Evolutionary conservation across 148 eudicot genomes (phyloP).

Genomic region (Chenopodium album): DNA sequence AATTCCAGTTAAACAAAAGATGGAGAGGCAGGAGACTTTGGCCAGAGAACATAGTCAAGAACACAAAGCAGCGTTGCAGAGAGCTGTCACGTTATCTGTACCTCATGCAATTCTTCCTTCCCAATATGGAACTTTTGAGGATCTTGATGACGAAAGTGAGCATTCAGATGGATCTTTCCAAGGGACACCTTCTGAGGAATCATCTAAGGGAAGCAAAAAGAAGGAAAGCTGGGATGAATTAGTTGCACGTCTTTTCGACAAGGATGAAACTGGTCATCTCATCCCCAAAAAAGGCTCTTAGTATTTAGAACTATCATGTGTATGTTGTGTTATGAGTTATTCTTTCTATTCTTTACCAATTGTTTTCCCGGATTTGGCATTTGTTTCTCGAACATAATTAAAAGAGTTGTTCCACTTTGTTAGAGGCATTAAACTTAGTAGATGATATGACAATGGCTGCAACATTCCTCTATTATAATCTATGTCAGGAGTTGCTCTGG

Average conservation of each 20-base stretch:
- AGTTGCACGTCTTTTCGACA: conserved; percentile 71
- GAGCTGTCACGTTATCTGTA: conserved; percentile 75
- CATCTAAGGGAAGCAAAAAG: conserved; percentile 39
- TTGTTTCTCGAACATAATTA: not conserved
- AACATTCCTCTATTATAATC: not conserved
- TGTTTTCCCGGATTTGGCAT: not conserved
- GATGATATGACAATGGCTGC: not conserved
- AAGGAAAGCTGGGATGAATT: conserved; percentile 76
- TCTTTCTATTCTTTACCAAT: conserved; percentile 24
- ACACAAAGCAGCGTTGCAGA: conserved; percentile 72
- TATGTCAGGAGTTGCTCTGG: not conserved
- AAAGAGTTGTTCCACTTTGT: not conserved
- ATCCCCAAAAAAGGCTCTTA: conserved; percentile 39
- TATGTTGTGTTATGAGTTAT: conserved; percentile 7
- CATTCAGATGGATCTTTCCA: conserved; percentile 34
- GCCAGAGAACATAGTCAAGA: conserved; percentile 72
- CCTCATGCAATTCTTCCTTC: conserved; percentile 70
- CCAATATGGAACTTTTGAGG: conserved; percentile 77
- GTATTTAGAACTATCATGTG: not conserved
- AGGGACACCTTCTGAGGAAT: conserved; percentile 35
- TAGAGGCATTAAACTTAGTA: not conserved
- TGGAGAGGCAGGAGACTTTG: conserved; percentile 74
- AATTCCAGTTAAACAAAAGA: conserved; percentile 73
- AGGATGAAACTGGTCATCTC: conserved; percentile 63
- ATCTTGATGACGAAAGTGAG: conserved; percentile 38